Percentiles rank a stretch among this genome's conserved stretches.
These are phyloP conservation scores for Trypanosoma grayi DNA, from an alignment of 208 protist genomes.

Conservation along the genomic window DNA sequence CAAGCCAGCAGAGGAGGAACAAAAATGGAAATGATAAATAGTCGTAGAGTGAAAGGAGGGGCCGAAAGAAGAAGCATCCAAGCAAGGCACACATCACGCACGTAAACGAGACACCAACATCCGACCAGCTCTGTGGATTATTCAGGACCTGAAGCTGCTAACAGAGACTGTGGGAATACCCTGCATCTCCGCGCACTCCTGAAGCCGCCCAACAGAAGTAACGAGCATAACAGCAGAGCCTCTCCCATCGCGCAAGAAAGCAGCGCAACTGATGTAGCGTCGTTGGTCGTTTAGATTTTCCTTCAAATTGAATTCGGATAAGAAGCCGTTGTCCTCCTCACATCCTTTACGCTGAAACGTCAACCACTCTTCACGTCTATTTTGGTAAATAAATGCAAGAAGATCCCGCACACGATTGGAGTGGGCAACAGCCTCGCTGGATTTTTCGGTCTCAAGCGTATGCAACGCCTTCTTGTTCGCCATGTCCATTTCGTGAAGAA, in stretches of 20 bases:
- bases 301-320: neutral
- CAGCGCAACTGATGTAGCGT: neutral
- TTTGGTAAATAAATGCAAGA: constrained; percentile 10
- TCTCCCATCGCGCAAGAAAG: neutral
- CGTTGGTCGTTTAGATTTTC: constrained; percentile 1
- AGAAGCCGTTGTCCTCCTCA: constrained; percentile 4
- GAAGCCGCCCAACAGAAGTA: constrained; percentile 3
- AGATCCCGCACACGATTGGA: constrained; percentile 10
- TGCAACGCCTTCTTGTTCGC: constrained; percentile 15
- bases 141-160: too few relatives aligned
- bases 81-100: too few relatives aligned
- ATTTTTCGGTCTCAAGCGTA: neutral
- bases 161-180: neutral
- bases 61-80: too few relatives aligned
- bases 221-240: constrained; percentile 4
- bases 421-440: neutral
- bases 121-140: too few relatives aligned
- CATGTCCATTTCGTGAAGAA: constrained; percentile 17
- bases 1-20: too few relatives aligned
- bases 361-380: constrained; percentile 2
- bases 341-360: constrained; percentile 16
- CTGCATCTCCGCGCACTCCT: neutral
- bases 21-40: too few relatives aligned
- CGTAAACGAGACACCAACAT: too few relatives aligned
- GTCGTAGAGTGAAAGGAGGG: too few relatives aligned